Conservation (phyloP, 306 rosid species). For the Prinsepia uniflora region DNA sequence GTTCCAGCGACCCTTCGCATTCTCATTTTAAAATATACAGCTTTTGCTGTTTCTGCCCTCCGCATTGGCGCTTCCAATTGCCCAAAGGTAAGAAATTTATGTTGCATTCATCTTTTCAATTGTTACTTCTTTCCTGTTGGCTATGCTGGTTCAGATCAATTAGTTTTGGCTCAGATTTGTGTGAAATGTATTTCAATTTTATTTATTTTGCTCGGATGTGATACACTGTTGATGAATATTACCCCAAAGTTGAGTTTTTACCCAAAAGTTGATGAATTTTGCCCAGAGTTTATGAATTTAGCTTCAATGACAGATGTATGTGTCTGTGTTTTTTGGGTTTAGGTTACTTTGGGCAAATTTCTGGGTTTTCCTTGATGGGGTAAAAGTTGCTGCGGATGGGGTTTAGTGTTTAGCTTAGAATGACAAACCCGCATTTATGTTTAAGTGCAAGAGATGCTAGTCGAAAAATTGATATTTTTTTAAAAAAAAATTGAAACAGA, state of each 20-base stretch:
- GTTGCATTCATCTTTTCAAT: background rate
- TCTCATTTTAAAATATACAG: background rate
- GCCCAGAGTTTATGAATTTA: background rate
- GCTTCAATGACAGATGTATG: background rate
- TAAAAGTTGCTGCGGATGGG: background rate
- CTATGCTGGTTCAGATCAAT: background rate
- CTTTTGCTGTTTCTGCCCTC: conserved; percentile 23
- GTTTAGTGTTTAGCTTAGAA: background rate
- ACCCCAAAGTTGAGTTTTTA: background rate
- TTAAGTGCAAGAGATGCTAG: background rate
- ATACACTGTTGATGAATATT: conserved; percentile 4
- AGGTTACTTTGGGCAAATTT: background rate
- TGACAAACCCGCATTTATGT: background rate
- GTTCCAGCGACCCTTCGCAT: conserved; percentile 12
- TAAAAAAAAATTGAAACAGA: background rate
- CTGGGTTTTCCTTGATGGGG: background rate
- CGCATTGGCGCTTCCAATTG: conserved; percentile 32
- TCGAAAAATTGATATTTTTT: background rate
- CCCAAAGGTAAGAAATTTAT: conserved; percentile 35
- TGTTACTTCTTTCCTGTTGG: background rate
- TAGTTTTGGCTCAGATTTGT: conserved; percentile 5
- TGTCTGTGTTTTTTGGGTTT: conserved; percentile 4
- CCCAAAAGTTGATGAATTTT: too few relatives aligned
- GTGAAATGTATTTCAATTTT: background rate
- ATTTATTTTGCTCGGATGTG: background rate